Evolutionary conservation across 2,329 filamentous ascomycete species (phyloP).

Genomic region (Aspergillus versicolor): DNA sequence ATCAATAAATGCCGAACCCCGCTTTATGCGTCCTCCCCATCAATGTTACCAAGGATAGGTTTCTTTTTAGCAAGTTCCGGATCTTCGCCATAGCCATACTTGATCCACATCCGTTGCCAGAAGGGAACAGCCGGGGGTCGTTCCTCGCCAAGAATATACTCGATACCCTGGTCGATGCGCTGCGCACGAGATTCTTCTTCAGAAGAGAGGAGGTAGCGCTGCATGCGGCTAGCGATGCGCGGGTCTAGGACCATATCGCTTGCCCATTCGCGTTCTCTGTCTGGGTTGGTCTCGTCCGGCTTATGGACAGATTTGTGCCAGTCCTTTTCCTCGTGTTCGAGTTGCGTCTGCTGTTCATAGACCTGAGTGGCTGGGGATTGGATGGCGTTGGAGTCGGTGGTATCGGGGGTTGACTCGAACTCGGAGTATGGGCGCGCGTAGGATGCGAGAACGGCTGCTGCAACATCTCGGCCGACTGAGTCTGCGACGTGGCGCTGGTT

Average conservation of each 20-base stretch:
- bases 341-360: conserved; percentile 64
- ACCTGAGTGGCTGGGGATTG: conserved; percentile 26
- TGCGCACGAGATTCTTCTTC: conserved; percentile 69
- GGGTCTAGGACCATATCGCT: conserved; percentile 73
- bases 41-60: conserved; percentile 42
- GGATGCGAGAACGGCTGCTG: conserved; percentile 71
- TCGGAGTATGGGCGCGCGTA: conserved; percentile 42
- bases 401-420: conserved; percentile 21
- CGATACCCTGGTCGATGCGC: conserved; percentile 62
- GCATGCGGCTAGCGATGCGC: conserved; percentile 76
- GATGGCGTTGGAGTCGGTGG: conserved; percentile 14
- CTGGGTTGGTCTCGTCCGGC: conserved; percentile 47
- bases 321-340: conserved; percentile 71
- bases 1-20: background rate
- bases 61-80: conserved; percentile 39
- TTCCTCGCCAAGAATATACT: conserved; percentile 67
- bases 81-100: conserved; percentile 42
- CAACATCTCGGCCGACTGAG: conserved; percentile 80
- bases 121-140: conserved; percentile 34
- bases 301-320: conserved; percentile 81
- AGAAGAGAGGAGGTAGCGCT: conserved; percentile 67
- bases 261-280: conserved; percentile 72
- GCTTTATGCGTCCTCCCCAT: conserved; percentile 30
- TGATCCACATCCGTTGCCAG: conserved; percentile 42
- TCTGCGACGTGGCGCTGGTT: conserved; percentile 82